Percentiles rank a stretch among this genome's conserved stretches.
Conservation (phyloP, 805 yeast species). For the Candida peoriensis region DNA sequence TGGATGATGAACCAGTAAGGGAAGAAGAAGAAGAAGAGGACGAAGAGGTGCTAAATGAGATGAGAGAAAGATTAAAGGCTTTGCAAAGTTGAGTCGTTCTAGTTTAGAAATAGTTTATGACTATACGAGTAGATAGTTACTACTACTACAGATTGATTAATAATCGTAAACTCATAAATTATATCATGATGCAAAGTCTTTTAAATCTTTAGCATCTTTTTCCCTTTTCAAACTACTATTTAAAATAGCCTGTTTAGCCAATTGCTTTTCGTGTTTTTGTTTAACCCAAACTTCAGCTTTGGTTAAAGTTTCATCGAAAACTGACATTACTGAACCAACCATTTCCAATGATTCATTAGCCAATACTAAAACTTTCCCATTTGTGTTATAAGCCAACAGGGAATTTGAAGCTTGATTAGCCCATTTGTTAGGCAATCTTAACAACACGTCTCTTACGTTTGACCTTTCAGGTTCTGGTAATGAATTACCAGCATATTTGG, state of each 20-base stretch:
- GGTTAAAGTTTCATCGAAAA: constrained; percentile 78
- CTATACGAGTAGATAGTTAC: no score
- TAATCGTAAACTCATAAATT: no score
- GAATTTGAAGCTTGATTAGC: constrained; percentile 32
- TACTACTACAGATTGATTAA: no score
- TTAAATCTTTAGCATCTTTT: no score
- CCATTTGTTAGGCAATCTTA: constrained; percentile 74
- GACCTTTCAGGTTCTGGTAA: constrained; percentile 75
- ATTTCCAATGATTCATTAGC: constrained; percentile 86
- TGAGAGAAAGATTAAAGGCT: constrained; percentile 86
- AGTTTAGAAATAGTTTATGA: no score
- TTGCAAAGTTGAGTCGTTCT: constrained; percentile 57
- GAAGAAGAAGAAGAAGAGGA: constrained; percentile 58
- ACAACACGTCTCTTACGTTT: constrained; percentile 72
- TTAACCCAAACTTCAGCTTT: constrained; percentile 83
- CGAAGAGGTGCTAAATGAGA: constrained; percentile 68
- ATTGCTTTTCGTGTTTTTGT: constrained; percentile 35
- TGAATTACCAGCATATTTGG: constrained; percentile 75
- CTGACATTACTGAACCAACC: constrained; percentile 75
- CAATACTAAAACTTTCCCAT: constrained; percentile 69
- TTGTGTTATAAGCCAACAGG: constrained; percentile 30
- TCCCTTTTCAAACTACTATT: constrained; percentile 16
- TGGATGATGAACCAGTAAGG: constrained; percentile 20
- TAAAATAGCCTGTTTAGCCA: constrained; percentile 26
- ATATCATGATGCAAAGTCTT: no score